Base-by-base conservation (phyloP, 2,329 filamentous ascomycete genomes). In the Alternaria sp. region DNA sequence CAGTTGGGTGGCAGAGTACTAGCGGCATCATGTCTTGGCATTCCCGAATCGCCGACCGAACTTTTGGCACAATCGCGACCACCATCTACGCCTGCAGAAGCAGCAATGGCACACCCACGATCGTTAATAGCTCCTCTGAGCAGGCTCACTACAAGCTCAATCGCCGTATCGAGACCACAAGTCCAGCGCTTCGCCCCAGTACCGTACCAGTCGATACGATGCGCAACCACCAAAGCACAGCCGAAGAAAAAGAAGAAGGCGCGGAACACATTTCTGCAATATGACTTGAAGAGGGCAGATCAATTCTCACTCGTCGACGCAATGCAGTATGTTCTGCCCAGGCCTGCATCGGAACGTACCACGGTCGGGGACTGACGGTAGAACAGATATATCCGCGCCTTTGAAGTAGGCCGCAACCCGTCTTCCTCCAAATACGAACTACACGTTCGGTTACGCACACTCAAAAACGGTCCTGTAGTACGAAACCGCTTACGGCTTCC, bases 291-390 rank as follows among this genome's bases (percentile, higher is more conserved):
- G 63, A 82, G 88, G 65, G 86, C 88, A 43, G 84, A 92, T 36
- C 89, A 91, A 73, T 97, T 91, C 74, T 87, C 93, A 1, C 84
- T 99, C 32, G 91, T 92, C 68, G 95, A 99, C 82, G 96, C 95
- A 16, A 95, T 99, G 88, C 88, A 94, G 92, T 93, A 81, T 59
- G 84, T 49, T 38, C 9, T 26, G 6, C 22, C 5, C 34, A 22
- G 32, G 11, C 16, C 8, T 26, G 20, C n/a, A 20, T 16, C 20
- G 39, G 32, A 39, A 56, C 57, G 22, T 28, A 28, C 43, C 28
- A 49, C 18, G 30, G 22, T 6, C 32, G 22, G 24, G 30, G 22
- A 26, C 46, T 60, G 43, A 59, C 36, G 32, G 22, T n/a, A 8
- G 42, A 43, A 43, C 18, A 97, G 93, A 76, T 95, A 97, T 77